phyloP scores from a whole-genome alignment of 768 basidiomycete species.

The Suillus subluteus region DNA sequence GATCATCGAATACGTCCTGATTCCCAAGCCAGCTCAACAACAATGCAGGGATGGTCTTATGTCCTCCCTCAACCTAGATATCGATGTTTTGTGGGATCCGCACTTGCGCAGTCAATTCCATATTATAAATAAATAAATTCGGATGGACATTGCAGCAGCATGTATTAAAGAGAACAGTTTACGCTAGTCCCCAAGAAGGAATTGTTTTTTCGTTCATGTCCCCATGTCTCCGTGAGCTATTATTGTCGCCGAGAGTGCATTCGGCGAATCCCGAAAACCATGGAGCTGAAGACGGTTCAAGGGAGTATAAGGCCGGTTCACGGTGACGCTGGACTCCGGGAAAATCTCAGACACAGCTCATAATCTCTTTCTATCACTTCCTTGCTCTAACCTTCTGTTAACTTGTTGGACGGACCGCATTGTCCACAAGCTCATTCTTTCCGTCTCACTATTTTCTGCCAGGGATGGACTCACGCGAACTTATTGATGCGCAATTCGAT shows the following conservation, averaged over 20 bases:
- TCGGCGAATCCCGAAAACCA: neutral
- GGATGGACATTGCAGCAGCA: neutral
- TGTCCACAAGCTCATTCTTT: neutral
- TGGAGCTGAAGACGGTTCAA: neutral
- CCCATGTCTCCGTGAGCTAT: no score
- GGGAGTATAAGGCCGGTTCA: neutral
- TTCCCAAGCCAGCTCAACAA: neutral
- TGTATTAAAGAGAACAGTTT: neutral
- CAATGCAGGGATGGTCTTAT: neutral
- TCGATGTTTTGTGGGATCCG: neutral
- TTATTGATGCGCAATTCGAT: slow-evolving; percentile 86
- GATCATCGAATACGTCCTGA: neutral
- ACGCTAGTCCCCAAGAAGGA: neutral
- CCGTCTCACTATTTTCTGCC: neutral
- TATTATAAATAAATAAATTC: neutral
- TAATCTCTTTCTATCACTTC: neutral
- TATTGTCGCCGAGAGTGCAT: neutral
- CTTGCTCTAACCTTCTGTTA: neutral
- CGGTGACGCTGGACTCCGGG: neutral
- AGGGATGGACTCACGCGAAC: slow-evolving; percentile 62
- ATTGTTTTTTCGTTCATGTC: no score
- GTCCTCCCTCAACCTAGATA: neutral
- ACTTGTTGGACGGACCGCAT: neutral
- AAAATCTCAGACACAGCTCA: neutral
- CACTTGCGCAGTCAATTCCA: neutral